Evolutionary conservation across 2,329 filamentous ascomycete species (phyloP).

Genomic region (Harringtonia lauricola): DNA sequence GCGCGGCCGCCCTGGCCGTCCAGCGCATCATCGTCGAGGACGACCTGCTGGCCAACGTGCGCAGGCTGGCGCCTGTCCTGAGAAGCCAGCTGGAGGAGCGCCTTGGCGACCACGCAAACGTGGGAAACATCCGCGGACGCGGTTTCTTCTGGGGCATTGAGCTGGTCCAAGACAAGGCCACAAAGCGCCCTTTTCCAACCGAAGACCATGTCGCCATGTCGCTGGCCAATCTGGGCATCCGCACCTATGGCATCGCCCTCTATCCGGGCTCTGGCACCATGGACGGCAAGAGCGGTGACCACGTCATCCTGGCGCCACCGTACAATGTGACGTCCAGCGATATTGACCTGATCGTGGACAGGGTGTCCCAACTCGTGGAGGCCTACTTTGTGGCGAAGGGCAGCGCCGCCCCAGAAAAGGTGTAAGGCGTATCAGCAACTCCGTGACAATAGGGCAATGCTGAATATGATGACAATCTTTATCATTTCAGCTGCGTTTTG

Average conservation of each 20-base stretch:
- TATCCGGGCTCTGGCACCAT: slow-evolving; percentile 54
- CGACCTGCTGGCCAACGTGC: slow-evolving; percentile 23
- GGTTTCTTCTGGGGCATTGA: slow-evolving; percentile 34
- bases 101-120: slow-evolving; percentile 23
- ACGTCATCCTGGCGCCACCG: slow-evolving; percentile 58
- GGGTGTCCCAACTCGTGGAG: slow-evolving; percentile 36
- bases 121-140: slow-evolving; percentile 30
- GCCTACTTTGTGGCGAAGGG: slow-evolving; percentile 29
- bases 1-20: slow-evolving; percentile 28
- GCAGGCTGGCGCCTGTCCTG: slow-evolving; percentile 19
- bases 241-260: slow-evolving; percentile 29
- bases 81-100: slow-evolving; percentile 16
- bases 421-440: background rate
- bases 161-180: slow-evolving; percentile 25
- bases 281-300: slow-evolving; percentile 52
- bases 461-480: too few species aligned
- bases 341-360: slow-evolving; percentile 42
- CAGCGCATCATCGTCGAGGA: slow-evolving; percentile 26
- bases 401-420: background rate
- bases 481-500: too few species aligned
- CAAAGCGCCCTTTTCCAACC: slow-evolving; percentile 21
- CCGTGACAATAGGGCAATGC: too few species aligned
- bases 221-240: slow-evolving; percentile 21
- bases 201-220: slow-evolving; percentile 20
- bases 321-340: slow-evolving; percentile 51